These are phyloP conservation scores for Funneliformis caledonium DNA, from an alignment of 371 early-diverging fungal species.

Conservation along the genomic window DNA sequence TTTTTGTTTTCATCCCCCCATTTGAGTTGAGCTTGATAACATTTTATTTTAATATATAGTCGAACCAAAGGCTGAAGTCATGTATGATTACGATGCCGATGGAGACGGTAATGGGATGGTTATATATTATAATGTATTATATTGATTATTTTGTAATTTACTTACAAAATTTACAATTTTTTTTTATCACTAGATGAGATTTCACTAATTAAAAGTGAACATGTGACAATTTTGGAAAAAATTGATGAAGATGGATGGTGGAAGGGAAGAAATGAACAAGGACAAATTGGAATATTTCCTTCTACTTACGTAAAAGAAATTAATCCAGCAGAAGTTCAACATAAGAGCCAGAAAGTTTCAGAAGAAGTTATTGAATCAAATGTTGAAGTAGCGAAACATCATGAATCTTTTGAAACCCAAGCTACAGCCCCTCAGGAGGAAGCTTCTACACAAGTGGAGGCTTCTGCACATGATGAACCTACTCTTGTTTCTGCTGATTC, in stretches of 20 bases:
- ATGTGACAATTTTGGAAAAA: slow-evolving; percentile 57
- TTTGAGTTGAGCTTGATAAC: slow-evolving; percentile 42
- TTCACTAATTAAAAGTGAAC: slow-evolving; percentile 56
- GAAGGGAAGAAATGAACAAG: slow-evolving; percentile 62
- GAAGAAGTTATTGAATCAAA: background rate
- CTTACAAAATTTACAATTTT: background rate
- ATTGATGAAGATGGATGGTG: slow-evolving; percentile 66
- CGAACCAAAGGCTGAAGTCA: slow-evolving; percentile 56
- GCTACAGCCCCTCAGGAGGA: slow-evolving; percentile 21
- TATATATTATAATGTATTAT: background rate
- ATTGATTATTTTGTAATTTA: background rate
- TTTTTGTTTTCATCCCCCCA: slow-evolving; percentile 34
- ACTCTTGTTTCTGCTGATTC: background rate
- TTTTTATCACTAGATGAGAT: slow-evolving; percentile 54
- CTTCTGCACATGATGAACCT: background rate
- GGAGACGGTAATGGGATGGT: slow-evolving; percentile 52
- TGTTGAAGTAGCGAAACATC: background rate
- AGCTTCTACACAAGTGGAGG: background rate
- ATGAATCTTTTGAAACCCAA: slow-evolving; percentile 16
- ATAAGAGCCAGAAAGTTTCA: background rate
- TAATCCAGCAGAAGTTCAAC: slow-evolving; percentile 45
- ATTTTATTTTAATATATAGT: slow-evolving; percentile 30
- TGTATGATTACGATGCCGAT: slow-evolving; percentile 63
- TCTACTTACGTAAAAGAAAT: slow-evolving; percentile 64
- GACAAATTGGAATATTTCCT: slow-evolving; percentile 62